These are phyloP conservation scores for Penicillium sp. DNA, from an alignment of 2,329 filamentous ascomycete genomes.

Conservation along the genomic window DNA sequence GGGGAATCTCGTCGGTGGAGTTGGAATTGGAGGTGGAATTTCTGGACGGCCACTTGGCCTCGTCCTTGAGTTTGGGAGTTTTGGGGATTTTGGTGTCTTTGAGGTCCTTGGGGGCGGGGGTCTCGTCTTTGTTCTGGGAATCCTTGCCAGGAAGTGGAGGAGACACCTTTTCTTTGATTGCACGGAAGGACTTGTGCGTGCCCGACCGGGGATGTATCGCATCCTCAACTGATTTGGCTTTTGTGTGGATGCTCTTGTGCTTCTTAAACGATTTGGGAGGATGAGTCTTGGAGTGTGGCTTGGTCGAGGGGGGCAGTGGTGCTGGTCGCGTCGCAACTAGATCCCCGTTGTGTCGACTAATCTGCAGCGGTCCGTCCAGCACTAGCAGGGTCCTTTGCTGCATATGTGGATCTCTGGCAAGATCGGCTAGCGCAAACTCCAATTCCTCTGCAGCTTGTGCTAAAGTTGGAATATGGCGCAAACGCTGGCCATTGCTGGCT, in stretches of 20 bases:
- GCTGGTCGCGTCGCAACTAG: slow-evolving; percentile 36
- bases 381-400: slow-evolving; percentile 19
- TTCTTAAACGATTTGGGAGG: slow-evolving; percentile 1
- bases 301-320: slow-evolving; percentile 31
- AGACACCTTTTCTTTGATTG: slow-evolving; percentile 1
- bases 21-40: background rate
- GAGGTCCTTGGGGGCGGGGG: background rate
- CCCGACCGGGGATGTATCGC: background rate
- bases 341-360: slow-evolving; percentile 38
- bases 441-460: slow-evolving; percentile 42
- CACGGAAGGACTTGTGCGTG: background rate
- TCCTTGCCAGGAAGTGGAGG: background rate
- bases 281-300: slow-evolving; percentile 17
- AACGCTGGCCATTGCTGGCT: slow-evolving; percentile 5
- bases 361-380: slow-evolving; percentile 35
- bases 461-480: slow-evolving; percentile 26
- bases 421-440: slow-evolving; percentile 16
- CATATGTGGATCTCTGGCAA: slow-evolving; percentile 1
- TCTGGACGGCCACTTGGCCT: background rate
- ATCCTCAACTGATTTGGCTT: background rate
- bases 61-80: background rate
- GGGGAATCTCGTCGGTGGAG: background rate
- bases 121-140: slow-evolving; percentile 5
- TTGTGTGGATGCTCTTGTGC: slow-evolving; percentile 1
- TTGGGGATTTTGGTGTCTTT: background rate